Percentiles rank a stretch among this genome's conserved stretches.
These are phyloP conservation scores for Dothidotthia symphoricarpi DNA, from an alignment of 2,329 filamentous ascomycete genomes.

Conservation along the genomic window DNA sequence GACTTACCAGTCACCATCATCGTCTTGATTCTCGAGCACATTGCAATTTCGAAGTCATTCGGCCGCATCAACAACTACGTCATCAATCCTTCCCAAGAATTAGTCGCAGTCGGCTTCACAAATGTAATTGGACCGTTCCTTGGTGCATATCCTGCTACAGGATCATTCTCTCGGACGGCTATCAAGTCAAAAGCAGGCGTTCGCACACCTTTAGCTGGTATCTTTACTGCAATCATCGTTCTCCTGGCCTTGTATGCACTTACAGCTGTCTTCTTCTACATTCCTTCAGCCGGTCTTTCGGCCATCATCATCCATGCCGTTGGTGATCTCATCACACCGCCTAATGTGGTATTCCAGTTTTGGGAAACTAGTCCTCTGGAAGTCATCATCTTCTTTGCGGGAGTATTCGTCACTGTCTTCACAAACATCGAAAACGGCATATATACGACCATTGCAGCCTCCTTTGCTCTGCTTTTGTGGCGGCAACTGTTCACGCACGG, in stretches of 20 bases:
- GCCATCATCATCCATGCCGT: constrained; percentile 97
- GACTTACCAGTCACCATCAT: constrained; percentile 85
- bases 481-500: constrained; percentile 80
- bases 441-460: constrained; percentile 78
- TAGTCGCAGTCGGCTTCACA: constrained; percentile 88
- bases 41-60: constrained; percentile 96
- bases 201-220: constrained; percentile 83
- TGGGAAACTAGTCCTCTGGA: constrained; percentile 92
- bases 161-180: constrained; percentile 93
- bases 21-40: constrained; percentile 92
- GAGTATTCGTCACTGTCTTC: constrained; percentile 83
- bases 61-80: constrained; percentile 94
- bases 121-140: constrained; percentile 90
- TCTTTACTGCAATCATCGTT: constrained; percentile 83
- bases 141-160: constrained; percentile 87
- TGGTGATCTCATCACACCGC: constrained; percentile 85
- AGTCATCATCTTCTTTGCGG: constrained; percentile 87
- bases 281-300: constrained; percentile 75
- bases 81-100: constrained; percentile 94
- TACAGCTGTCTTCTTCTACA: constrained; percentile 90
- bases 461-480: constrained; percentile 75
- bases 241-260: constrained; percentile 88
- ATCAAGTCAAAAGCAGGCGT: constrained; percentile 98
- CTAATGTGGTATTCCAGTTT: constrained; percentile 90
- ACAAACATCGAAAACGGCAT: constrained; percentile 86